Evolutionary conservation across 73 alveolate genomes (phyloP).

Genomic region (Halteria grandinella): DNA sequence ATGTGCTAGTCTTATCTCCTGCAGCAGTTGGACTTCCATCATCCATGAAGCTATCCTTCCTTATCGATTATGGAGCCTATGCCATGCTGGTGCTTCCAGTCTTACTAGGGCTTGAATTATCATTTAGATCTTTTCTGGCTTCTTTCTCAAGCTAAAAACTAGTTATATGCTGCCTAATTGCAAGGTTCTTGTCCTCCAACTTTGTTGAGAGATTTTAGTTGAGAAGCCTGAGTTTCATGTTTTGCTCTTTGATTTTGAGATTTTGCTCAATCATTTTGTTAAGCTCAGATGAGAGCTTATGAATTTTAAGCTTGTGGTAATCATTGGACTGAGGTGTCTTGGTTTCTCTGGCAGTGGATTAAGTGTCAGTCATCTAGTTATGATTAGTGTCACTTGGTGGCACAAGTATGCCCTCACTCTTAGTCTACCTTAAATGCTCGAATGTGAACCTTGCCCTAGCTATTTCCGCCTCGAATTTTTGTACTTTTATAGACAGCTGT

Average conservation of each 20-base stretch:
- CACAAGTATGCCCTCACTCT: no score
- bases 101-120: slow-evolving; percentile 2
- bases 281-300: slow-evolving; percentile 1
- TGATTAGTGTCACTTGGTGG: no score
- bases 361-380: no score
- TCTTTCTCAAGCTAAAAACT: background rate
- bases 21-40: no score
- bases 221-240: slow-evolving; percentile 24
- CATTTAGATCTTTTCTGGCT: background rate
- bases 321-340: no score
- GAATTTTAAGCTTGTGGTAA: background rate
- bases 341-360: no score
- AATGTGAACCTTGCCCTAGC: no score
- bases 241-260: slow-evolving; percentile 8
- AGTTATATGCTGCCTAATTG: slow-evolving; percentile 12
- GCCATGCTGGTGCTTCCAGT: background rate
- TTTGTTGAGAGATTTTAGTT: slow-evolving; percentile 3
- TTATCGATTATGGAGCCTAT: background rate
- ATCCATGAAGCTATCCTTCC: background rate
- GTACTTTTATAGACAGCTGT: background rate
- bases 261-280: slow-evolving; percentile 22
- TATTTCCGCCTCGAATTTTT: background rate
- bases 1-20: no score
- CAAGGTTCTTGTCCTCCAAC: slow-evolving; percentile 1
- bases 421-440: no score